Evolutionary conservation across 2,329 filamentous ascomycete genomes (phyloP).

Genomic region (Immersiporthe knoxdaviesiana): DNA sequence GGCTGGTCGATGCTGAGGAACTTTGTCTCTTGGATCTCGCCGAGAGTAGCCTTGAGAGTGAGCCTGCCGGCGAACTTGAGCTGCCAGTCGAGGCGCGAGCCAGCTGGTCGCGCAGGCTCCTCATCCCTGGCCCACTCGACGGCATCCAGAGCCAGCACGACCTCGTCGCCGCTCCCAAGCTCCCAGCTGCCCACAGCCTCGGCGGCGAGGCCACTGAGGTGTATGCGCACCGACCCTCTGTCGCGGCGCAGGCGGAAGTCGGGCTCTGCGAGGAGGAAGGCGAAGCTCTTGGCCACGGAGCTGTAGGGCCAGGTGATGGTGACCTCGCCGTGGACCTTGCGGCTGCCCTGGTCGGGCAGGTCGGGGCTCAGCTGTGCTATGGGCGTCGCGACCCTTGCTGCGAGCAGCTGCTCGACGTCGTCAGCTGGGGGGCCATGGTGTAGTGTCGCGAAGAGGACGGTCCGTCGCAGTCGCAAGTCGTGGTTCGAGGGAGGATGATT

Average conservation of each 20-base stretch:
- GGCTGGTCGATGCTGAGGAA: slow-evolving; percentile 58
- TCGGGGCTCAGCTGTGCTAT: slow-evolving; percentile 60
- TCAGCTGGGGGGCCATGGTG: slow-evolving; percentile 32
- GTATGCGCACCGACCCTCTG: slow-evolving; percentile 79
- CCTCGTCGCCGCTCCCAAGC: slow-evolving; percentile 77
- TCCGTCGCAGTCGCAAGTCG: slow-evolving; percentile 15
- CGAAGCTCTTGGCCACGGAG: slow-evolving; percentile 71
- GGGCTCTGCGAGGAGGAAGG: slow-evolving; percentile 81
- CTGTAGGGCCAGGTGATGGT: slow-evolving; percentile 93
- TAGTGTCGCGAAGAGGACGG: slow-evolving; percentile 17
- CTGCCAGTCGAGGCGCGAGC: slow-evolving; percentile 61
- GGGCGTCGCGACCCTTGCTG: slow-evolving; percentile 43
- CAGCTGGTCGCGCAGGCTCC: slow-evolving; percentile 51
- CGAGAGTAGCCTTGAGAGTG: slow-evolving; percentile 51
- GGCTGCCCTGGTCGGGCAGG: slow-evolving; percentile 44
- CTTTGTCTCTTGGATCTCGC: slow-evolving; percentile 51
- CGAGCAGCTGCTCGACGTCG: slow-evolving; percentile 31
- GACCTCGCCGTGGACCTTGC: slow-evolving; percentile 69
- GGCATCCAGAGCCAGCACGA: slow-evolving; percentile 71
- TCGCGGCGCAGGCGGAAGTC: slow-evolving; percentile 79
- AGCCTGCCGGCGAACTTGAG: slow-evolving; percentile 57
- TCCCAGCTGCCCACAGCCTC: slow-evolving; percentile 67
- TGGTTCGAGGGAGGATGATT: slow-evolving; percentile 34
- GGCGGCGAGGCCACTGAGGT: slow-evolving; percentile 73
- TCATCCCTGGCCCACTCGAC: slow-evolving; percentile 65